A percentile compares a stretch with the other conserved stretches of the same genome.
These are phyloP conservation scores for Nymphaea colorata DNA, from an alignment of 164 flowering plant species.

Conservation along the genomic window DNA sequence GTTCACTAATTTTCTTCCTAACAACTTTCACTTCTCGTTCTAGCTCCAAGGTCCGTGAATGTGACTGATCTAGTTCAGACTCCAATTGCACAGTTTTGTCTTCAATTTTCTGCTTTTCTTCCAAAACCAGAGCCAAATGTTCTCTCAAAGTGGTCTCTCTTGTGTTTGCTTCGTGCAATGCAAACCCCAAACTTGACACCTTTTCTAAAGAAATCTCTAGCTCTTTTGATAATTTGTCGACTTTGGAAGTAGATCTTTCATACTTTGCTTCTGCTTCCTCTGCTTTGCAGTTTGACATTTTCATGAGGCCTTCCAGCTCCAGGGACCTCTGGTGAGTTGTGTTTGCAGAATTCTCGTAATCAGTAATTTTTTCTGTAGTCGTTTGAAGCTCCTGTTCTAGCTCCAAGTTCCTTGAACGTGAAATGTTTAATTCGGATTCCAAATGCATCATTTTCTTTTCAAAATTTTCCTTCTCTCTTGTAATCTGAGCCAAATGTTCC, in stretches of 20 bases:
- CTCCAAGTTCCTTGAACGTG: background rate
- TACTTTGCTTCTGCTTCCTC: conserved; percentile 45
- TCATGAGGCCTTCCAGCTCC: conserved; percentile 67
- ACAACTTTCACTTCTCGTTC: conserved; percentile 41
- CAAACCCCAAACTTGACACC: background rate
- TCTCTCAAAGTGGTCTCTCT: conserved; percentile 23
- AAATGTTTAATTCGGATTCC: conserved; percentile 12
- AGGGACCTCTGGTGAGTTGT: conserved; percentile 47
- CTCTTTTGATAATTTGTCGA: conserved; percentile 22
- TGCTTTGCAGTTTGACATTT: conserved; percentile 37
- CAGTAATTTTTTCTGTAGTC: conserved; percentile 6
- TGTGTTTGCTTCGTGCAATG: background rate
- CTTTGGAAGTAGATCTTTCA: conserved; percentile 32
- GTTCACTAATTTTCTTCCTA: conserved; percentile 38
- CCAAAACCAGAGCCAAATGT: conserved; percentile 28
- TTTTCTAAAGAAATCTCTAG: conserved; percentile 5
- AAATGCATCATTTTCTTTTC: conserved; percentile 31
- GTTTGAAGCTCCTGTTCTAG: conserved; percentile 55
- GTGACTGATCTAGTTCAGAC: conserved; percentile 29
- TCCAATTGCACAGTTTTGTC: conserved; percentile 39
- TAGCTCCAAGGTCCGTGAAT: conserved; percentile 38
- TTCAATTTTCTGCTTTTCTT: conserved; percentile 29
- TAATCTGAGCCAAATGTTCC: conserved; percentile 24
- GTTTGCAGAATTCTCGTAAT: conserved; percentile 59
- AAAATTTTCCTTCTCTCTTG: conserved; percentile 43